A percentile compares a stretch with the other conserved stretches of the same genome.
Conservation (phyloP, 192 early-diverging fungal genomes). For the Linnemannia schmuckeri region DNA sequence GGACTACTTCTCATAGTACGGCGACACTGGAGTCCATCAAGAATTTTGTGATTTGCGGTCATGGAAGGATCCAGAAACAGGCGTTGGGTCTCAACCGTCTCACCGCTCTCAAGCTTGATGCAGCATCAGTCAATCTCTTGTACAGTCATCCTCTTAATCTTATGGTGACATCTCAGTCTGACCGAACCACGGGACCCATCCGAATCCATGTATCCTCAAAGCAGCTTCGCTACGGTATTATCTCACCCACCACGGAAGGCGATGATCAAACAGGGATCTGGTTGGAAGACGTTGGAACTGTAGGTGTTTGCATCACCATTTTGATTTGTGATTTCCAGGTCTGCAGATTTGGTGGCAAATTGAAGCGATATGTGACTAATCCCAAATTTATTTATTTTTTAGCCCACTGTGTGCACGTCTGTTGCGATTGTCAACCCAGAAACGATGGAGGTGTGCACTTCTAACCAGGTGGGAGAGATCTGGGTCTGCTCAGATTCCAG, state of each 20-base stretch:
- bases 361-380: background rate
- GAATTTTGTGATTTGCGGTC: constrained; percentile 32
- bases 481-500: constrained; percentile 82
- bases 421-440: constrained; percentile 90
- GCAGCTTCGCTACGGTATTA: constrained; percentile 74
- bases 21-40: constrained; percentile 25
- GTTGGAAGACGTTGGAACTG: constrained; percentile 78
- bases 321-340: background rate
- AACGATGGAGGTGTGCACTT: constrained; percentile 72
- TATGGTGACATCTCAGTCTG: constrained; percentile 82
- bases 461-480: constrained; percentile 85
- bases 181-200: constrained; percentile 76
- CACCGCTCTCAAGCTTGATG: constrained; percentile 59
- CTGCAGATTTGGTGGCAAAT: background rate
- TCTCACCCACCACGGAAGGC: constrained; percentile 63
- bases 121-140: constrained; percentile 72
- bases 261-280: constrained; percentile 65
- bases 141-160: constrained; percentile 85
- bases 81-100: constrained; percentile 25
- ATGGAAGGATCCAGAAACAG: constrained; percentile 37
- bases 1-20: background rate
- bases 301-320: constrained; percentile 32
- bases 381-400: background rate
- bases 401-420: constrained; percentile 65
- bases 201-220: constrained; percentile 74